Evolutionary conservation across 495 filamentous ascomycete species (phyloP), one percentile per base, ranked within the genome.

Genomic region (Cairneyella variabilis): DNA sequence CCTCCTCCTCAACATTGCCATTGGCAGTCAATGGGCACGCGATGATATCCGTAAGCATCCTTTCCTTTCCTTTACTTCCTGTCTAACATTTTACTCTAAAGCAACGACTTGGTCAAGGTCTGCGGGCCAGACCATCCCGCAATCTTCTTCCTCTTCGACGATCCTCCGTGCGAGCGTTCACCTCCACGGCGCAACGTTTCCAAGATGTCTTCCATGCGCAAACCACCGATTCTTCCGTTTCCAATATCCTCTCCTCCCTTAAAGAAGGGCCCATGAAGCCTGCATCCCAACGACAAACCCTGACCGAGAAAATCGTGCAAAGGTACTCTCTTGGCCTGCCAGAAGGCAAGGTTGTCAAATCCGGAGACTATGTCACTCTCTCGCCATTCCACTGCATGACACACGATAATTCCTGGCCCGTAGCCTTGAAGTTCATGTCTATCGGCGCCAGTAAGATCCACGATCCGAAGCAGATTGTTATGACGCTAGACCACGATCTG

Each of bases 301-400:
- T 95, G 26, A 95, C 90, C 17, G 90, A 96, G 70, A 96, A 96
- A 74, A 95, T 96, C 48, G 85, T 96, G 0, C 91, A 96, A 64
- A 67, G 76, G 9, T 84, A 93, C 67, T 75, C 88, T 0, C 71
- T 89, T 14, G 88, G 84, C 39, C 79, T 96, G 3, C 63, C 83
- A 17, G 65, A 80, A 14, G 88, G 80, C 37, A 95, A 95, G 69
- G 71, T 73, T 23, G 87, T 91, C 52, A 75, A 73, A 53, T 72
- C 80, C 7, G 90, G 90, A 53, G 90, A 95, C 75, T 95, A 91
- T 75, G 82, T 97, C 42, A 89, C 82, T 0, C 76, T 96, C 25
- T 69, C 77, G 16, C 89, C 89, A 4, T 76, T 88, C 53, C 74
- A 76, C 21, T 87, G 86, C 72, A 93, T 96, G 84, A 91, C 90